Base-by-base conservation (phyloP, 805 yeast genomes). In the Grigorovia yakushimaensis region DNA sequence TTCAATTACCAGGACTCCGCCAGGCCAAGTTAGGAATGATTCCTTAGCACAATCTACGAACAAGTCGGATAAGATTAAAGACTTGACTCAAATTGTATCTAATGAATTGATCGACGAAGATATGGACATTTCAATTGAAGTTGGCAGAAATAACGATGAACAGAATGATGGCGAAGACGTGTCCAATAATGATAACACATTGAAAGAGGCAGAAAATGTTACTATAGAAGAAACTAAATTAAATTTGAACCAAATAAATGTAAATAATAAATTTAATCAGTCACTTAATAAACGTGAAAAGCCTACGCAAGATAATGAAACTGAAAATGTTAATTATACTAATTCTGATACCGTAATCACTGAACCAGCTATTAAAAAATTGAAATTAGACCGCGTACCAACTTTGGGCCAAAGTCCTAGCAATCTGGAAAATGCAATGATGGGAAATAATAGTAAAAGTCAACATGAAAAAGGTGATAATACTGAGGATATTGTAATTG, bases 321-420 rank as follows among this genome's bases (percentile, higher is more conserved):
- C 13, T 27, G 33, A 27, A 27, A 27, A 27, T 27, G 13, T 27
- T 15, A 27, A 27, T 27, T 10, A 27, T 15, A 27, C 33, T 7
- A 4, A 7, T 10, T 27, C 33, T 10, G 33, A 27, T 27, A 10
- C 33, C n/a, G n/a, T n/a, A n/a, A n/a, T n/a, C n/a, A n/a, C n/a
- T n/a, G n/a, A n/a, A n/a, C 21, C 18, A 20, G n/a, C 30, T 37
- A 13, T 35, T 9, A 51, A 45, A 39, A 55, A 49, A 39, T 41
- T 55, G 35, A 59, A 57, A 39, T 21, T 60, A 17, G 53, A 52
- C 19, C 27, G 46, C 15, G 56, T 55, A 4, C 62, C 63, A 5
- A 45, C 44, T 41, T 39, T 59, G 30, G 47, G 51, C 35, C 55
- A 50, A 38, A 48, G 45, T 35, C 42, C 11, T 17, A 18, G 15